phyloP scores from a whole-genome alignment of 768 basidiomycete species.

The Hygrocybe coccinea region DNA sequence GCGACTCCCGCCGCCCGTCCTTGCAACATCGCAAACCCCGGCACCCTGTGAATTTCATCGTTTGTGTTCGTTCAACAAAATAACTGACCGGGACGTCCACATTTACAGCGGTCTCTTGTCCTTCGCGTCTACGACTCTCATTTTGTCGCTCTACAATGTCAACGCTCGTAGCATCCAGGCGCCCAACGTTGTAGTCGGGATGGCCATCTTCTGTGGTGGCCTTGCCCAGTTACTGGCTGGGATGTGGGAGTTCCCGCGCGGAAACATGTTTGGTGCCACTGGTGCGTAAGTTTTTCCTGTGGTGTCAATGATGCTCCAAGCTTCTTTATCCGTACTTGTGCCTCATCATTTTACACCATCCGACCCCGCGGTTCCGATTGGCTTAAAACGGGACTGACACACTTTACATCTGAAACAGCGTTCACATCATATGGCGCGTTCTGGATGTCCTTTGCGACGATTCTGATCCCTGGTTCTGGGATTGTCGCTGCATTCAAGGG shows the following conservation, averaged over 20 bases:
- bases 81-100: not conserved
- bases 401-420: constrained; percentile 39
- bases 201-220: constrained; percentile 83
- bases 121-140: constrained; percentile 52
- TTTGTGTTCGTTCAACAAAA: not conserved
- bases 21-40: constrained; percentile 31
- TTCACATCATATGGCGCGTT: constrained; percentile 83
- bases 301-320: constrained; percentile 49
- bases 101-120: constrained; percentile 32
- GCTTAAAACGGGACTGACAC: not conserved
- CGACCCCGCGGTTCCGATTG: no score
- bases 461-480: constrained; percentile 68
- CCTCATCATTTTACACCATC: not conserved
- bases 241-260: constrained; percentile 78
- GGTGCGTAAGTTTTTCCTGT: constrained; percentile 53
- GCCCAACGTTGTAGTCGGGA: constrained; percentile 68
- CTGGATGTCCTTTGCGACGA: constrained; percentile 79
- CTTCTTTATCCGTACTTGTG: constrained; percentile 22
- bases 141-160: constrained; percentile 66
- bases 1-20: constrained; percentile 7
- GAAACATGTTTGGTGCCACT: constrained; percentile 68
- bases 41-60: constrained; percentile 25
- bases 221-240: constrained; percentile 83
- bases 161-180: constrained; percentile 42
- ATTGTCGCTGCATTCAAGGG: constrained; percentile 48